These are phyloP conservation scores for Neotropicomus parvogracilis DNA, from an alignment of 1,284 basidiomycete genomes.

Conservation along the genomic window DNA sequence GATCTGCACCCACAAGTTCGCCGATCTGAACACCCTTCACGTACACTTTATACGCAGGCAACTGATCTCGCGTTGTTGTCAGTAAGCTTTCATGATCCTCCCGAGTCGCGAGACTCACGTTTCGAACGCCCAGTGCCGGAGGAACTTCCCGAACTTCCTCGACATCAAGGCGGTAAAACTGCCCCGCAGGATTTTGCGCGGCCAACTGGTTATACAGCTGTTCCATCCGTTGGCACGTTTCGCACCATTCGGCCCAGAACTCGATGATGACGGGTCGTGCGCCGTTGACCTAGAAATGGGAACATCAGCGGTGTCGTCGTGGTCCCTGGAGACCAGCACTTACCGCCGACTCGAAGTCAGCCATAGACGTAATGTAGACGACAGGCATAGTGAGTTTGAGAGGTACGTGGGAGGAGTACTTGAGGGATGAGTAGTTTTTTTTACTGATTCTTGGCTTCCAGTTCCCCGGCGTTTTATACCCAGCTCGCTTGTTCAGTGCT, in stretches of 20 bases:
- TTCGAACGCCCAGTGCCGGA: constrained; percentile 69
- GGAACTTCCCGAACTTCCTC: constrained; percentile 55
- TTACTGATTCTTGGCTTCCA: constrained; percentile 15
- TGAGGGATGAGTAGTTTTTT: constrained; percentile 12
- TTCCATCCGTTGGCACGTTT: constrained; percentile 75
- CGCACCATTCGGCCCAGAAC: constrained; percentile 74
- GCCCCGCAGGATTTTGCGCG: constrained; percentile 36
- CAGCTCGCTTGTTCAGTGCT: constrained; percentile 22
- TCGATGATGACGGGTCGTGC: constrained; percentile 66
- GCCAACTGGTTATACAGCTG: constrained; percentile 77
- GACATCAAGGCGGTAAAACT: constrained; percentile 81
- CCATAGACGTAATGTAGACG: constrained; percentile 26
- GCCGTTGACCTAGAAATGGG: constrained; percentile 48
- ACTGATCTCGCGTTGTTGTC: constrained; percentile 33
- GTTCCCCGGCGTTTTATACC: constrained; percentile 25
- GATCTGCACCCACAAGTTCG: constrained; percentile 61
- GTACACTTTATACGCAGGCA: constrained; percentile 79
- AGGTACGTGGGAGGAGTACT: constrained; percentile 18
- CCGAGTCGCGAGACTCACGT: constrained; percentile 41
- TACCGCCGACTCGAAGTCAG: constrained; percentile 26
- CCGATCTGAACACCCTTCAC: constrained; percentile 63
- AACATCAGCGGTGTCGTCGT: constrained; percentile 9
- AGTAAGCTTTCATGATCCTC: constrained; percentile 17
- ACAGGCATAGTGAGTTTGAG: constrained; percentile 21
- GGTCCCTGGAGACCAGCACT: constrained; percentile 1